A percentile compares a stretch with the other conserved stretches of the same genome.
Conservation (phyloP, 257 asterid species). For the Ocimum tenuiflorum region DNA sequence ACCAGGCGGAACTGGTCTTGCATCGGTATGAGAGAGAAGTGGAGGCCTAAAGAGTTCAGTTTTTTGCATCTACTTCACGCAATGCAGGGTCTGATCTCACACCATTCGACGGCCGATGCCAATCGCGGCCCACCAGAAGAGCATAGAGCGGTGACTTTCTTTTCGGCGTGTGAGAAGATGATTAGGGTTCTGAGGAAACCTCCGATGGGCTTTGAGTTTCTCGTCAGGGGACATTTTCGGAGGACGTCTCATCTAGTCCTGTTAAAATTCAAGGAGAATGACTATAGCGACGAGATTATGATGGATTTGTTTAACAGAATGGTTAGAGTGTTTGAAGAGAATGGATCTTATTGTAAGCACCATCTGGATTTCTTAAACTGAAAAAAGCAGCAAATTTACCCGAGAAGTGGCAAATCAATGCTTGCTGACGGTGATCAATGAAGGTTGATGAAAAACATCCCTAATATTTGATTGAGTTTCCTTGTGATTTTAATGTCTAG, state of each 20-base stretch:
- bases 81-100: conserved; percentile 8
- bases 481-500: not conserved
- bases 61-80: conserved; percentile 20
- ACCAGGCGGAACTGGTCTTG: not conserved
- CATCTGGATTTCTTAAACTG: conserved; percentile 21
- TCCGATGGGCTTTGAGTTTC: conserved; percentile 21
- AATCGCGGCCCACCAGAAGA: not conserved
- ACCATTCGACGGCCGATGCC: not conserved
- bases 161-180: conserved; percentile 22
- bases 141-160: conserved; percentile 1
- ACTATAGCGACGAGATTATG: conserved; percentile 9
- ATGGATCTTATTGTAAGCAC: conserved; percentile 35
- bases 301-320: conserved; percentile 20
- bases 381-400: not conserved
- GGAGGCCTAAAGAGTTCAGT: conserved; percentile 11
- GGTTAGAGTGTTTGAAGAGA: conserved; percentile 22
- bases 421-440: too few species aligned
- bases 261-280: conserved; percentile 21
- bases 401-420: too few species aligned
- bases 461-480: too few species aligned
- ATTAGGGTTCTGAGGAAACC: conserved; percentile 19
- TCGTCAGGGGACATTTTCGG: conserved; percentile 37
- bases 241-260: conserved; percentile 29
- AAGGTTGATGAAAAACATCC: not conserved
- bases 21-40: not conserved